phyloP scores from a whole-genome alignment of 2,329 filamentous ascomycete species.

The Aspergillus sojae region DNA sequence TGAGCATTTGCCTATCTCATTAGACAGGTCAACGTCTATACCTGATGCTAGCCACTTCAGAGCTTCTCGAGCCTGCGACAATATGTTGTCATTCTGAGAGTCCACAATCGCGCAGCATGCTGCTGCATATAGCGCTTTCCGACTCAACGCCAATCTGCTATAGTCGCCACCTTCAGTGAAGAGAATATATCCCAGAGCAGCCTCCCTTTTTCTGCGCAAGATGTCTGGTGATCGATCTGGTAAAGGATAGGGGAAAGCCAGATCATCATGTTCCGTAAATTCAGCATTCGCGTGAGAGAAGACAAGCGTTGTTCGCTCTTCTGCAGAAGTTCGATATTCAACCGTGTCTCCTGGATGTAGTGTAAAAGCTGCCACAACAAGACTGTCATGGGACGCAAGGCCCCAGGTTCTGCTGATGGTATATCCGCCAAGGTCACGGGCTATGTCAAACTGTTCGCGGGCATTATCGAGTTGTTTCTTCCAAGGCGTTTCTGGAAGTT shows the following conservation, averaged over 20 bases:
- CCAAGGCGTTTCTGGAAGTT: conserved; percentile 28
- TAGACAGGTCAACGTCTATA: conserved; percentile 33
- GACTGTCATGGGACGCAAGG: conserved; percentile 51
- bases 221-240: conserved; percentile 20
- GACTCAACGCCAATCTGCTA: conserved; percentile 24
- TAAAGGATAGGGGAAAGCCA: conserved; percentile 6
- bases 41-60: conserved; percentile 30
- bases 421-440: conserved; percentile 53
- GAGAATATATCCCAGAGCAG: conserved; percentile 33
- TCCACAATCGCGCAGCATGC: conserved; percentile 39
- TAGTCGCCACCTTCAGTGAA: conserved; percentile 19
- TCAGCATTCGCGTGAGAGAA: conserved; percentile 32
- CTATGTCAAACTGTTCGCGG: conserved; percentile 51
- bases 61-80: conserved; percentile 26
- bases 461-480: conserved; percentile 33
- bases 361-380: conserved; percentile 53
- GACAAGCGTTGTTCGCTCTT: conserved; percentile 46
- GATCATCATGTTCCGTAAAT: background rate
- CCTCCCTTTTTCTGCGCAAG: conserved; percentile 23
- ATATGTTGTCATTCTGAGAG: conserved; percentile 25
- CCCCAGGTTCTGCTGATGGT: conserved; percentile 58
- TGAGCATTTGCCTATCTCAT: conserved; percentile 35
- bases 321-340: conserved; percentile 55
- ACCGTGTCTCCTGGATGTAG: conserved; percentile 61
- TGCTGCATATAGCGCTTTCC: conserved; percentile 40